Percentiles rank a stretch among this genome's conserved stretches.
These are phyloP conservation scores for Scolecobasidium constrictum DNA, from an alignment of 2,329 filamentous ascomycete genomes.

Conservation along the genomic window DNA sequence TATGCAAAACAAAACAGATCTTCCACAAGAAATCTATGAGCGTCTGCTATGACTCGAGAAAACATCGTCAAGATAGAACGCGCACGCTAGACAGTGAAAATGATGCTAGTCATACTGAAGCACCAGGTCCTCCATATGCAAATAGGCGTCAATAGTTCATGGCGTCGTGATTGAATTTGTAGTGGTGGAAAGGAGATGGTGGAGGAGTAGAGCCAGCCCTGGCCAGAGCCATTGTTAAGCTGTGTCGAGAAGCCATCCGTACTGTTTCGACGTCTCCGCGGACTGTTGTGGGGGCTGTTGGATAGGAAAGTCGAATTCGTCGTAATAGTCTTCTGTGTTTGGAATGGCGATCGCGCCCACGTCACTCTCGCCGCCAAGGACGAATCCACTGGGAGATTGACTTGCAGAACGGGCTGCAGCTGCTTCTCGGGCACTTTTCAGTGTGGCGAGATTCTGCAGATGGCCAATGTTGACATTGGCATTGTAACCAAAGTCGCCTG, in stretches of 20 bases:
- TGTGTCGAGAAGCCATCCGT: slow-evolving; percentile 5
- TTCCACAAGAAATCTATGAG: not conserved
- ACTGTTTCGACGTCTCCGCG: slow-evolving; percentile 4
- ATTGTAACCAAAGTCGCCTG: not conserved
- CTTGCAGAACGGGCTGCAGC: slow-evolving; percentile 1
- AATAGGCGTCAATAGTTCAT: not conserved
- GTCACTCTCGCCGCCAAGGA: not conserved
- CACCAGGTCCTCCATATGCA: not conserved
- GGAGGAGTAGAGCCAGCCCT: not conserved
- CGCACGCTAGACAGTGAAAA: not conserved
- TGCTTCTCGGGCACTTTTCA: not conserved
- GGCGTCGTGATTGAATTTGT: not conserved
- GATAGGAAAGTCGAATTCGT: slow-evolving; percentile 3
- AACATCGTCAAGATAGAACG: not conserved
- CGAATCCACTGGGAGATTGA: slow-evolving; percentile 3
- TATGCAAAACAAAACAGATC: not conserved
- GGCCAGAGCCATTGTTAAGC: slow-evolving; percentile 1
- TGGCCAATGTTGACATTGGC: slow-evolving; percentile 8
- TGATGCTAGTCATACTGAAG: not conserved
- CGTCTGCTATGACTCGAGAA: not conserved
- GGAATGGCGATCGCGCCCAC: slow-evolving; percentile 6
- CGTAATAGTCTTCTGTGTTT: not conserved
- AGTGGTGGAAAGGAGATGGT: not conserved
- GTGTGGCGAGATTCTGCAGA: slow-evolving; percentile 8
- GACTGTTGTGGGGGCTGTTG: not conserved